Conservation (phyloP, 2,329 filamentous ascomycete species). For the Colletotrichum sp. region DNA sequence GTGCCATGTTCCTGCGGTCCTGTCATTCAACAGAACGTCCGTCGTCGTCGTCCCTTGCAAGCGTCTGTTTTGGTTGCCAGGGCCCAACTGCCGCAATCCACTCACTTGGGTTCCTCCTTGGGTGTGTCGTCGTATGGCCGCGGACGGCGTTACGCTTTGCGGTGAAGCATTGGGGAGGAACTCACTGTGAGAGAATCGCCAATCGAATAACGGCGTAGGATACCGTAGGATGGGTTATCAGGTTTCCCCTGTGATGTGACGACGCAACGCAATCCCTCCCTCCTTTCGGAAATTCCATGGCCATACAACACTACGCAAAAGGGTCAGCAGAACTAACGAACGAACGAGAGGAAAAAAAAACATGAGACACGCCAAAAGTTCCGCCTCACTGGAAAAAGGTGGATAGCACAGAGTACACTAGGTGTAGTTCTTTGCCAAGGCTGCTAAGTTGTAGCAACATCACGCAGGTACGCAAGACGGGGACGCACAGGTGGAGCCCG, state of each 20-base stretch:
- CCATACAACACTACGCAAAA: background rate
- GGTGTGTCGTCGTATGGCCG: background rate
- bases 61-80: background rate
- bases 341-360: background rate
- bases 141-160: background rate
- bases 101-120: background rate
- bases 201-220: background rate
- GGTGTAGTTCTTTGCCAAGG: background rate
- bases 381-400: slow-evolving; percentile 18
- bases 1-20: background rate
- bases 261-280: background rate
- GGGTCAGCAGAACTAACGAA: background rate
- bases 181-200: background rate
- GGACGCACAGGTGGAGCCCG: background rate
- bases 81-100: background rate
- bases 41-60: background rate
- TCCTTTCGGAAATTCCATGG: background rate
- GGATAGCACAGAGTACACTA: background rate
- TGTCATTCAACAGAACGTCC: background rate
- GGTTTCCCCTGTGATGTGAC: background rate
- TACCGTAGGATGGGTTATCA: background rate
- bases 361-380: slow-evolving; percentile 21
- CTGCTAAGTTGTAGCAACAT: background rate
- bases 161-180: background rate
- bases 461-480: background rate